A percentile compares a stretch with the other conserved stretches of the same genome.
Evolutionary conservation across 2,329 filamentous ascomycete genomes (phyloP).

Genomic region (Orbilia javanica): DNA sequence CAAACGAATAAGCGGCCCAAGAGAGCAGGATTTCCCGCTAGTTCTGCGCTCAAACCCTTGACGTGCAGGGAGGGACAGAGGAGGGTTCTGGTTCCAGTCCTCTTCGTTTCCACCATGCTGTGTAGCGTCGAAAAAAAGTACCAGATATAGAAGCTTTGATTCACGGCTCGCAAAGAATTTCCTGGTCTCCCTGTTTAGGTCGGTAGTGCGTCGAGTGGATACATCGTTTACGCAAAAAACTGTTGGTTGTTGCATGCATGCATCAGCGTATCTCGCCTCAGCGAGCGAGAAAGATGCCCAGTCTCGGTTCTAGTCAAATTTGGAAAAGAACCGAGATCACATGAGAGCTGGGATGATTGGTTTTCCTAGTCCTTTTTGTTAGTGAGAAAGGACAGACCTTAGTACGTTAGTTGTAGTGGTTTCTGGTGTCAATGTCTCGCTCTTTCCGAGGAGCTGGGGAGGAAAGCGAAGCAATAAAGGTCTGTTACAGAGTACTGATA

Average conservation of each 20-base stretch:
- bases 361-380: constrained; percentile 28
- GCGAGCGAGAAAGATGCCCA: constrained; percentile 49
- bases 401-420: not conserved
- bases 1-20: constrained; percentile 58
- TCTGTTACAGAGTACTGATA: constrained; percentile 45
- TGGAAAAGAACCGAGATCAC: constrained; percentile 38
- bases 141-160: constrained; percentile 33
- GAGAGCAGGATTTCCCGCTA: constrained; percentile 20
- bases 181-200: constrained; percentile 27
- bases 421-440: constrained; percentile 37
- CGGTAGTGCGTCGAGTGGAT: constrained; percentile 9
- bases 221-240: constrained; percentile 17
- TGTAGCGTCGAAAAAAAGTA: constrained; percentile 27
- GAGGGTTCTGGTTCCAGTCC: constrained; percentile 8
- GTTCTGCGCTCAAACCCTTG: constrained; percentile 49
- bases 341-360: constrained; percentile 27
- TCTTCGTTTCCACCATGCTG: not conserved
- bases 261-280: constrained; percentile 37
- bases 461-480: constrained; percentile 5
- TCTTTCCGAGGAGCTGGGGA: constrained; percentile 50
- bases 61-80: constrained; percentile 32
- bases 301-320: constrained; percentile 56
- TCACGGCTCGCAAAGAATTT: constrained; percentile 58
- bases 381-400: not conserved
- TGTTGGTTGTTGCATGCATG: constrained; percentile 52